phyloP scores from a whole-genome alignment of 768 basidiomycete species.

The Trametes cingulata region DNA sequence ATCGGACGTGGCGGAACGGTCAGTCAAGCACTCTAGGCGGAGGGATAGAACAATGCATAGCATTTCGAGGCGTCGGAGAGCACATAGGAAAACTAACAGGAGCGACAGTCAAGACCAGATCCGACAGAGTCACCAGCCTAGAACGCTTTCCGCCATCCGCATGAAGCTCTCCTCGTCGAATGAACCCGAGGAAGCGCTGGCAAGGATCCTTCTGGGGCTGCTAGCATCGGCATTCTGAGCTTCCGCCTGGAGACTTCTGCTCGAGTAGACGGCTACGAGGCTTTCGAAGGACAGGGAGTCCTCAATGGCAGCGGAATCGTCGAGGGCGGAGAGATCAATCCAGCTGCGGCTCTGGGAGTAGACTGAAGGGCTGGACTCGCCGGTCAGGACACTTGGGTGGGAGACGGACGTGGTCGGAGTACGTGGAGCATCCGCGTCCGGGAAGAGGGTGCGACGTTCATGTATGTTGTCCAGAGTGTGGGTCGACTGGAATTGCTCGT shows the following conservation, averaged over 20 bases:
- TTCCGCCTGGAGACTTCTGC: background rate
- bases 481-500: slow-evolving; percentile 9
- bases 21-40: background rate
- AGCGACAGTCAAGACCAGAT: background rate
- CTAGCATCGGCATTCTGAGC: background rate
- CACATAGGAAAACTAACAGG: background rate
- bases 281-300: background rate
- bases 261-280: slow-evolving; percentile 7
- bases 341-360: background rate
- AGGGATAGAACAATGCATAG: background rate
- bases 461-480: background rate
- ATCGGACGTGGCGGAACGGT: background rate
- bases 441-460: background rate
- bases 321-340: background rate
- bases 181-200: slow-evolving; percentile 6
- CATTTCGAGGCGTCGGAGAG: background rate
- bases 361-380: background rate
- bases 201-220: background rate
- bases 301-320: background rate
- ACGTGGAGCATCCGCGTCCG: background rate
- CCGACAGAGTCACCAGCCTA: slow-evolving; percentile 23
- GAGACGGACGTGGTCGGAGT: background rate
- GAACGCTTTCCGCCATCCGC: slow-evolving; percentile 21
- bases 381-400: background rate
- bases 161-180: slow-evolving; percentile 27